Evolutionary conservation across 257 asterid species (phyloP).

Genomic region (Anisodus acutangulus): DNA sequence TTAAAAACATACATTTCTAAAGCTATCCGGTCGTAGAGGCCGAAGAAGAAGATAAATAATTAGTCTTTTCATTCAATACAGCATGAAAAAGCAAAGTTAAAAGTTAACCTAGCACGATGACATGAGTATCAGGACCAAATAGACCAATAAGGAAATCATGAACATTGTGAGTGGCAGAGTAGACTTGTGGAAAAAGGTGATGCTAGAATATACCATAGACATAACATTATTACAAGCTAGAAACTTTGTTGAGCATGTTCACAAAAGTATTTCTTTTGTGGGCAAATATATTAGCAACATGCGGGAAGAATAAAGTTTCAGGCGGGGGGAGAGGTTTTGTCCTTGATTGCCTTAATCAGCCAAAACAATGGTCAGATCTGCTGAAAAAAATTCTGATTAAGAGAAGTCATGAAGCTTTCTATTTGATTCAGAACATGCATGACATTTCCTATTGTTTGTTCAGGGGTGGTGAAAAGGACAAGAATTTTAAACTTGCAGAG

Average conservation of each 20-base stretch:
- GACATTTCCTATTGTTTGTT: constrained; percentile 2
- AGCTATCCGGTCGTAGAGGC: not conserved
- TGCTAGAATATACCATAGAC: constrained; percentile 1
- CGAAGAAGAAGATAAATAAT: not conserved
- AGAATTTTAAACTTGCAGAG: not conserved
- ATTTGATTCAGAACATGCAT: not conserved
- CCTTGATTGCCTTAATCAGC: not conserved
- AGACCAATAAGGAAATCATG: not conserved
- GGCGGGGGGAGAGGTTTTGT: not conserved
- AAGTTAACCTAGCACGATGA: not conserved
- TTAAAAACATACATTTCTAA: not conserved
- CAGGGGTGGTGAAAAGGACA: not conserved
- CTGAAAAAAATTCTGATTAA: not conserved
- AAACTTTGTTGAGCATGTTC: not conserved
- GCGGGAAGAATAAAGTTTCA: not conserved
- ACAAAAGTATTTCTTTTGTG: not conserved
- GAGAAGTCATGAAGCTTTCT: not conserved
- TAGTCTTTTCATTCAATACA: constrained; percentile 3
- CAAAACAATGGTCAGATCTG: not conserved
- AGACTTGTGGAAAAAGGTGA: not conserved
- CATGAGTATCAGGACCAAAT: not conserved
- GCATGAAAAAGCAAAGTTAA: not conserved
- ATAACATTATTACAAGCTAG: constrained; percentile 3
- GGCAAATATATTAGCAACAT: not conserved
- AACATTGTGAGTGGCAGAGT: not conserved